phyloP scores from a whole-genome alignment of 2,329 filamentous ascomycete species.

The Colletotrichum lindemuthianum region DNA sequence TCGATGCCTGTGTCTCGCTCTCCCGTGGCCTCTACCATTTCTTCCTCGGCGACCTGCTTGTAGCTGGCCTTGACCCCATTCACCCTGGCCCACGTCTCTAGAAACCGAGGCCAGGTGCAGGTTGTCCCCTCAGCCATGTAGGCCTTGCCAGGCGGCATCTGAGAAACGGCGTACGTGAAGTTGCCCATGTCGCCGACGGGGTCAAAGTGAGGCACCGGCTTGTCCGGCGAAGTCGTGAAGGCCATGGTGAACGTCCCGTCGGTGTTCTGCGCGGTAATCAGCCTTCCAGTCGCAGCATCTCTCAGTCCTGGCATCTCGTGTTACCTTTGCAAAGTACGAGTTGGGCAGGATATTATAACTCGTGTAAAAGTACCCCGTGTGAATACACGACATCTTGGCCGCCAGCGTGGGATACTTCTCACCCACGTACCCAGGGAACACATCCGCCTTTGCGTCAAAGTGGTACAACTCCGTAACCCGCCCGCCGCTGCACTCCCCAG shows the following conservation, averaged over 20 bases:
- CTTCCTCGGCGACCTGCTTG: slow-evolving; percentile 50
- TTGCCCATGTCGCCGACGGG: slow-evolving; percentile 58
- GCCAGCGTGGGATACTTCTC: slow-evolving; percentile 55
- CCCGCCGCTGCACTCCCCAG: slow-evolving; percentile 56
- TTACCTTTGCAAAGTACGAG: slow-evolving; percentile 58
- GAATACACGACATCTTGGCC: slow-evolving; percentile 61
- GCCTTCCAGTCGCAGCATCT: neutral
- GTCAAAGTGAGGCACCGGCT: slow-evolving; percentile 54
- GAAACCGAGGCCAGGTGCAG: slow-evolving; percentile 58
- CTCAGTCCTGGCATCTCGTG: slow-evolving; percentile 10
- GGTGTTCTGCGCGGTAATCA: slow-evolving; percentile 20
- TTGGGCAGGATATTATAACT: slow-evolving; percentile 58
- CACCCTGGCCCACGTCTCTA: slow-evolving; percentile 51
- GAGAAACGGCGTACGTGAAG: slow-evolving; percentile 59
- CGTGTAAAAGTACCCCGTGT: slow-evolving; percentile 59
- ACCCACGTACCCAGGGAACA: slow-evolving; percentile 57
- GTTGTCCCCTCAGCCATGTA: slow-evolving; percentile 60
- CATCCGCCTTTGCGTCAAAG: slow-evolving; percentile 62
- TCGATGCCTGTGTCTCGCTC: slow-evolving; percentile 56
- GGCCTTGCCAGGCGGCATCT: slow-evolving; percentile 58
- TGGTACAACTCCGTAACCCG: slow-evolving; percentile 60
- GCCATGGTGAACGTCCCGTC: slow-evolving; percentile 58
- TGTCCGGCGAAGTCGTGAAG: slow-evolving; percentile 54
- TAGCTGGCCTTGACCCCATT: slow-evolving; percentile 49
- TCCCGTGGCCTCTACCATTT: slow-evolving; percentile 50